phyloP scores from a whole-genome alignment of 2,329 filamentous ascomycete species.

The Ascosphaera aggregata region DNA sequence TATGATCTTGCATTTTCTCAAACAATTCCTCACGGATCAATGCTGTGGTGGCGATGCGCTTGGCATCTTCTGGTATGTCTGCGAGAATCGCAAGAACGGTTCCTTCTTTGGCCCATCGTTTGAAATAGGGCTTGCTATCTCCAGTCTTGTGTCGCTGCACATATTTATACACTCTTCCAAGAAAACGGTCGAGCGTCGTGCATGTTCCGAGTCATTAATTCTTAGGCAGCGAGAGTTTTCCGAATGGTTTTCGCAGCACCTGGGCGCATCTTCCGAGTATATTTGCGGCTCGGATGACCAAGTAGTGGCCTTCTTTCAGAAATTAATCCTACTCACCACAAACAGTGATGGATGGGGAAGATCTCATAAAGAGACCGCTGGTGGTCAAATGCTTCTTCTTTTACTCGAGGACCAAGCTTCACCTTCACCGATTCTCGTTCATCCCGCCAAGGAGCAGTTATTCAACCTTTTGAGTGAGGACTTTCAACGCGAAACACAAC shows the following conservation, averaged over 20 bases:
- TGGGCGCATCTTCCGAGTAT: too few species aligned
- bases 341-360: background rate
- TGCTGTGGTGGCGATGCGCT: constrained; percentile 82
- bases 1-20: constrained; percentile 64
- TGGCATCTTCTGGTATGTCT: constrained; percentile 64
- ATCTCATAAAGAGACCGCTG: background rate
- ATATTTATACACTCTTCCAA: constrained; percentile 53
- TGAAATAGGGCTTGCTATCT: constrained; percentile 55
- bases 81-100: constrained; percentile 42
- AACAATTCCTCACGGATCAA: constrained; percentile 54
- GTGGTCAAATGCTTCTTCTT: background rate
- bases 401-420: constrained; percentile 41
- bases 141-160: constrained; percentile 54
- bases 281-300: too few species aligned
- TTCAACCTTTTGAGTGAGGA: constrained; percentile 39
- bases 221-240: constrained; percentile 55
- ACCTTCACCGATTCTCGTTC: constrained; percentile 20
- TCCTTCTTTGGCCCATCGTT: constrained; percentile 47
- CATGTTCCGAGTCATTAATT: constrained; percentile 55
- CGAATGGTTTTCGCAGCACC: constrained; percentile 49
- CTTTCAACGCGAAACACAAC: constrained; percentile 39
- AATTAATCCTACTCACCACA: background rate
- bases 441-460: constrained; percentile 29
- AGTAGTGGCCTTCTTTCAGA: too few species aligned
- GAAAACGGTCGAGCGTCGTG: constrained; percentile 64